A percentile compares a stretch with the other conserved stretches of the same genome.
Evolutionary conservation across 139 green algal species (phyloP).

Genomic region (Chlorella sp.): DNA sequence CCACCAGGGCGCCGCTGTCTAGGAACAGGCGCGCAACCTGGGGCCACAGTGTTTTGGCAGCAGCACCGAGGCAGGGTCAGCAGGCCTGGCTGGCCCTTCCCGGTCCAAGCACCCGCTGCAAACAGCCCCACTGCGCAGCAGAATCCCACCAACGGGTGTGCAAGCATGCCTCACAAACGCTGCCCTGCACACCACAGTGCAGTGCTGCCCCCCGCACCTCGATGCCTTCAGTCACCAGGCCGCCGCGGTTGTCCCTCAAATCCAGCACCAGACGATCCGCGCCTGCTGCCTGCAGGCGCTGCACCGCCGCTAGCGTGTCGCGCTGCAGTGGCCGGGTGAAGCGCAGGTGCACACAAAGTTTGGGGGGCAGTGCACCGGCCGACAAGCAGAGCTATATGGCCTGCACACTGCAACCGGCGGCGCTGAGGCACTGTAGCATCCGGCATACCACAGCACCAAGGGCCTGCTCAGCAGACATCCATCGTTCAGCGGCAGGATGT

Average conservation of each 20-base stretch:
- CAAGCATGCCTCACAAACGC: too few species aligned
- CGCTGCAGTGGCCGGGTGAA: constrained; percentile 33
- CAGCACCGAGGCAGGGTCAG: background rate
- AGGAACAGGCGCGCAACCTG: constrained; percentile 79
- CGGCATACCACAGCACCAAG: too few species aligned
- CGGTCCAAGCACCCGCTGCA: too few species aligned
- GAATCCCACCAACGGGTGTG: too few species aligned
- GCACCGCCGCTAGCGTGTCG: constrained; percentile 73
- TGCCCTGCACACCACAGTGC: too few species aligned
- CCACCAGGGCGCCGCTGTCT: constrained; percentile 63
- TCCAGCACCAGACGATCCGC: constrained; percentile 85
- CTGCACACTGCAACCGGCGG: background rate
- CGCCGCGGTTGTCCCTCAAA: constrained; percentile 93
- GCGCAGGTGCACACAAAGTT: background rate
- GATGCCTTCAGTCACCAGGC: constrained; percentile 89
- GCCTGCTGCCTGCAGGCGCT: constrained; percentile 58
- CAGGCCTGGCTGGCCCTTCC: background rate
- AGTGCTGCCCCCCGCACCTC: constrained; percentile 68
- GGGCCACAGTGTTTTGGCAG: too few species aligned
- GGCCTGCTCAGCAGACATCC: too few species aligned
- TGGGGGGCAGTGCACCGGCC: background rate
- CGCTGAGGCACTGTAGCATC: too few species aligned
- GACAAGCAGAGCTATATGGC: background rate
- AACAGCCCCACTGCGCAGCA: too few species aligned
- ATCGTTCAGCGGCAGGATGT: too few species aligned